Percentiles rank a stretch among this genome's conserved stretches.
phyloP scores from a whole-genome alignment of 176 grass and related monocot species.

The Cenchrus fungigraminus region DNA sequence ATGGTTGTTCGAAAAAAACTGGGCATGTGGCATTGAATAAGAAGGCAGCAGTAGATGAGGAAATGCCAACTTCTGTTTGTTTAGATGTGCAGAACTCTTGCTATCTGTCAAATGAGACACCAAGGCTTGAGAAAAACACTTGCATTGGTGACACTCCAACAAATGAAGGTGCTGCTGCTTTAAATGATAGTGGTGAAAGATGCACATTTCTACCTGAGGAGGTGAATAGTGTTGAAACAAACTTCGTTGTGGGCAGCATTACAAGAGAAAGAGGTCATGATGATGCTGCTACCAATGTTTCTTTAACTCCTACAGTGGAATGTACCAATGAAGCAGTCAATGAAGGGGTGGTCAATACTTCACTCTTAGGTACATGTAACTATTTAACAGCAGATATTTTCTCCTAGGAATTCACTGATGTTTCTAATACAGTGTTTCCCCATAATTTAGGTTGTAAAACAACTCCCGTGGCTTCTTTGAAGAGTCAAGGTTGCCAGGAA shows the following conservation, averaged over 20 bases:
- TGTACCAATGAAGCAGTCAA: background rate
- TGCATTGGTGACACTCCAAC: constrained; percentile 20
- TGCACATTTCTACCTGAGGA: background rate
- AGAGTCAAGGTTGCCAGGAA: background rate
- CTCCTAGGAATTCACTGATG: constrained; percentile 10
- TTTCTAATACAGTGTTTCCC: constrained; percentile 27
- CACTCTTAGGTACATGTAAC: background rate
- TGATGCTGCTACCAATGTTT: background rate
- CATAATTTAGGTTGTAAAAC: constrained; percentile 27
- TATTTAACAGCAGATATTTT: constrained; percentile 27
- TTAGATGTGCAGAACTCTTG: background rate
- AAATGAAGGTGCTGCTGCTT: constrained; percentile 1
- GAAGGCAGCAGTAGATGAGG: constrained; percentile 32
- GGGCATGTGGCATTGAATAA: constrained; percentile 1
- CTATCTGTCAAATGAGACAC: background rate
- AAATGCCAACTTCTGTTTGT: constrained; percentile 26
- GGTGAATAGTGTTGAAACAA: background rate
- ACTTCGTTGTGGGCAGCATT: background rate
- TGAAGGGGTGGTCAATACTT: background rate
- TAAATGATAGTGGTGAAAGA: constrained; percentile 15
- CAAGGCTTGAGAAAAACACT: constrained; percentile 34
- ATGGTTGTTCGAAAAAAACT: background rate
- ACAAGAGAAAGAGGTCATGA: background rate
- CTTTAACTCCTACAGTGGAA: constrained; percentile 17
- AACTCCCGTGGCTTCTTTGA: constrained; percentile 6